These are phyloP conservation scores for Paracoccidioides brasiliensis DNA, from an alignment of 2,329 filamentous ascomycete species.

Conservation along the genomic window DNA sequence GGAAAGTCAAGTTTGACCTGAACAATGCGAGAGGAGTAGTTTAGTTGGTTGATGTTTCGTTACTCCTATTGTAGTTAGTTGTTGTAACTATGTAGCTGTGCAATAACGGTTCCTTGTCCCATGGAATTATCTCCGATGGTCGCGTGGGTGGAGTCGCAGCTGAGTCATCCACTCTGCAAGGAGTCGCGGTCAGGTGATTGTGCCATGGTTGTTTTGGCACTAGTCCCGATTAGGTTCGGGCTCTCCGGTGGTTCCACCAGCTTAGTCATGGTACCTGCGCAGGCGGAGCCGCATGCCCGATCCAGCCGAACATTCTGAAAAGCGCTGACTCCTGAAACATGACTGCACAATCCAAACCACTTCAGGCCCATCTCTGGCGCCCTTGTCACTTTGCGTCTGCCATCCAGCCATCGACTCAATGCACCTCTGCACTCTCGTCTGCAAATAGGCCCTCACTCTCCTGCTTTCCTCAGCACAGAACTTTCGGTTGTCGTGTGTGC, in stretches of 20 bases:
- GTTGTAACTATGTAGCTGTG: too few relatives aligned
- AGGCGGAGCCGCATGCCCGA: neutral
- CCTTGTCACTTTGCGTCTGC: neutral
- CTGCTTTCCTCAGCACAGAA: neutral
- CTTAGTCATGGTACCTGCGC: neutral
- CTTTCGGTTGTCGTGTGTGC: neutral
- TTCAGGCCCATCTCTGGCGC: neutral
- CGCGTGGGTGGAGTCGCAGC: neutral
- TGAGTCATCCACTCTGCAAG: neutral
- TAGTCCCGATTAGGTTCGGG: neutral
- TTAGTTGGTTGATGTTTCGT: neutral
- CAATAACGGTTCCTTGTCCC: too few relatives aligned
- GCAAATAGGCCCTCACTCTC: neutral
- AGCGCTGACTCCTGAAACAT: constrained; percentile 4
- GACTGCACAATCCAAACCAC: neutral
- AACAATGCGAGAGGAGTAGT: neutral
- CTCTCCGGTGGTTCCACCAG: too few relatives aligned
- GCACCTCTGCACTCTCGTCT: neutral
- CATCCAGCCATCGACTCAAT: neutral
- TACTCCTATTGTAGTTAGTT: neutral
- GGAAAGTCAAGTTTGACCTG: too few relatives aligned
- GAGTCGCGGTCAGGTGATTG: neutral
- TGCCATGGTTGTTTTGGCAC: neutral
- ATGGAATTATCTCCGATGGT: too few relatives aligned
- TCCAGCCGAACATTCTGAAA: constrained; percentile 3